These are phyloP conservation scores for Ceratobasidium theobromae DNA, from an alignment of 1,284 basidiomycete species.

Conservation along the genomic window DNA sequence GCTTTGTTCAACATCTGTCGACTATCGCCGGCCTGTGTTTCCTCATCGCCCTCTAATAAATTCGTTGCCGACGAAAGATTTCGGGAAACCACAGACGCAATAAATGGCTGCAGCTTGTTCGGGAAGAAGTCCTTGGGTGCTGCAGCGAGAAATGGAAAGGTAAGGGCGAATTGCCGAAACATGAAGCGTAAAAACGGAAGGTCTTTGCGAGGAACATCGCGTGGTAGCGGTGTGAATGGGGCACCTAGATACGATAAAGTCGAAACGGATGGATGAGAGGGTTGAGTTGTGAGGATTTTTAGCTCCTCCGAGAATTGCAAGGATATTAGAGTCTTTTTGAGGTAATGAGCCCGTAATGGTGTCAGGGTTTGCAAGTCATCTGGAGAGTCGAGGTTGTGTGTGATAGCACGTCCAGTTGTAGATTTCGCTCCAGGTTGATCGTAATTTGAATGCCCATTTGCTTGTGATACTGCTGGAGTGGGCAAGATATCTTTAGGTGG, in stretches of 20 bases:
- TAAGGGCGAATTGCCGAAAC: slow-evolving; percentile 87
- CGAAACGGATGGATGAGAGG: slow-evolving; percentile 58
- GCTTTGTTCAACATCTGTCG: slow-evolving; percentile 68
- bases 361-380: slow-evolving; percentile 51
- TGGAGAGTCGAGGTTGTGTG: slow-evolving; percentile 26
- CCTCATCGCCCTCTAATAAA: slow-evolving; percentile 50
- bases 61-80: slow-evolving; percentile 69
- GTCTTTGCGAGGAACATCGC: slow-evolving; percentile 62
- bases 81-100: slow-evolving; percentile 74
- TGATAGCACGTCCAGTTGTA: slow-evolving; percentile 22
- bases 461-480: slow-evolving; percentile 5
- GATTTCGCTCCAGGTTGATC: slow-evolving; percentile 14
- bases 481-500: slow-evolving; percentile 10
- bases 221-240: slow-evolving; percentile 76
- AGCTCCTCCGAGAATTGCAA: slow-evolving; percentile 82
- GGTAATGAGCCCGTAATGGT: slow-evolving; percentile 88
- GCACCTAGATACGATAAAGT: slow-evolving; percentile 83
- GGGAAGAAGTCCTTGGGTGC: slow-evolving; percentile 89
- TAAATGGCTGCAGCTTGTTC: slow-evolving; percentile 89
- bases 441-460: neutral
- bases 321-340: slow-evolving; percentile 91
- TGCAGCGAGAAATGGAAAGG: slow-evolving; percentile 87
- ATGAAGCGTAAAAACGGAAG: slow-evolving; percentile 86
- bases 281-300: slow-evolving; percentile 60
- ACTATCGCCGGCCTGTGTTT: slow-evolving; percentile 55